phyloP scores from a whole-genome alignment of 495 filamentous ascomycete species.

The Aspergillus kassunensis region DNA sequence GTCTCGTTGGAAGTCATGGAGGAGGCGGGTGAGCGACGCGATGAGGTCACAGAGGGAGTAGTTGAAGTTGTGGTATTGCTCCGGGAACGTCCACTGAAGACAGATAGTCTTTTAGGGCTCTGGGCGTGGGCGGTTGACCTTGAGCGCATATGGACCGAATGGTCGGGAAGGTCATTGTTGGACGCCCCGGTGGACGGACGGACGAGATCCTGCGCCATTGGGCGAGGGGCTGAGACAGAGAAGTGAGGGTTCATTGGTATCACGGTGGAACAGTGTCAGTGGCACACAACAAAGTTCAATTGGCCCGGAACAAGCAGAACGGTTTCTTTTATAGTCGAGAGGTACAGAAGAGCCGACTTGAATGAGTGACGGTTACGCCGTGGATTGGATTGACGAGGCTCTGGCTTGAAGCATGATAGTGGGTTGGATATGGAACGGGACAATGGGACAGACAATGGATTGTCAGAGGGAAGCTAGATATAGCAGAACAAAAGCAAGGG shows the following conservation, averaged over 20 bases:
- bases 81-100: conserved; percentile 41
- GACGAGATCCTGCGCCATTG: conserved; percentile 23
- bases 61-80: conserved; percentile 44
- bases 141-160: conserved; percentile 38
- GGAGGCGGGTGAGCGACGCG: conserved; percentile 35
- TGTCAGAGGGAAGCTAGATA: conserved; percentile 1
- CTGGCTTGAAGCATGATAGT: conserved; percentile 19
- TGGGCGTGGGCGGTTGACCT: conserved; percentile 38
- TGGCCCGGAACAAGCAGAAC: neutral
- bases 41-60: conserved; percentile 34
- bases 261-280: conserved; percentile 8
- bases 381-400: conserved; percentile 11
- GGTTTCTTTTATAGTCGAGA: neutral
- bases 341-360: neutral
- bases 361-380: conserved; percentile 15
- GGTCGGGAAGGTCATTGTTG: conserved; percentile 35
- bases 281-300: conserved; percentile 2
- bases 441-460: neutral
- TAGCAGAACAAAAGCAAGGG: conserved; percentile 1
- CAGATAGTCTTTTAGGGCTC: conserved; percentile 41
- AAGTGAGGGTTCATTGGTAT: conserved; percentile 11
- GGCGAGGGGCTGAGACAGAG: conserved; percentile 10
- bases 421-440: conserved; percentile 9
- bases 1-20: conserved; percentile 40
- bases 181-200: conserved; percentile 35